Percentiles rank a stretch among this genome's conserved stretches.
Conservation (phyloP, 2,329 filamentous ascomycete species). For the Cladosporium colombiae region DNA sequence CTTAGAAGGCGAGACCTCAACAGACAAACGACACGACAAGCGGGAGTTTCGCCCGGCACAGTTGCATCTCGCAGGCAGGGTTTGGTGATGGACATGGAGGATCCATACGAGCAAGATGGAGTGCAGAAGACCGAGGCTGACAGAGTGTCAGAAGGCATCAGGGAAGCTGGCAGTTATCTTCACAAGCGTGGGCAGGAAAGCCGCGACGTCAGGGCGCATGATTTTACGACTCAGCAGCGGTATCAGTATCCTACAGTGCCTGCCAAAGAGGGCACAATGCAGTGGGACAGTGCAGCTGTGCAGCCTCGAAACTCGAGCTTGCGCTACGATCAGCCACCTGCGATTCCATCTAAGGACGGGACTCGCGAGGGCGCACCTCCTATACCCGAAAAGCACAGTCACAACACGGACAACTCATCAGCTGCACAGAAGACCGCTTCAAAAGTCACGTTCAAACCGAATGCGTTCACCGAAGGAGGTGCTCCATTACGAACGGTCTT, state of each 20-base stretch:
- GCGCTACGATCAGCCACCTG: constrained; percentile 22
- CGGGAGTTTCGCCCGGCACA: constrained; percentile 54
- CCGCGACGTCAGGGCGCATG: constrained; percentile 14
- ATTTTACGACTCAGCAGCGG: constrained; percentile 7
- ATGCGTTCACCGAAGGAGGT: constrained; percentile 87
- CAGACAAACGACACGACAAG: constrained; percentile 51
- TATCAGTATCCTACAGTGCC: constrained; percentile 51
- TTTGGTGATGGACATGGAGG: constrained; percentile 26
- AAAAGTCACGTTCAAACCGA: constrained; percentile 69
- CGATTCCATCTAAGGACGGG: constrained; percentile 35
- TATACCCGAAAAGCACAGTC: constrained; percentile 9
- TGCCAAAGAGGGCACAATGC: constrained; percentile 39
- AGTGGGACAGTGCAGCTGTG: constrained; percentile 33
- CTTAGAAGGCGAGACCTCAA: constrained; percentile 66
- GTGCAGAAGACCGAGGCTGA: constrained; percentile 15
- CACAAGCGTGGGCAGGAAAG: constrained; percentile 21
- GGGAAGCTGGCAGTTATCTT: constrained; percentile 30
- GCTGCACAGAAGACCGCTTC: constrained; percentile 4
- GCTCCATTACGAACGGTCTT: constrained; percentile 84
- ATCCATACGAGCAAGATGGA: neutral
- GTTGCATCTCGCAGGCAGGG: constrained; percentile 33
- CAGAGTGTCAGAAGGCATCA: constrained; percentile 26
- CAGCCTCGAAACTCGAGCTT: constrained; percentile 22
- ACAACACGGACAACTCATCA: neutral
- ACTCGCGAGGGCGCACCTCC: constrained; percentile 6